Evolutionary conservation across 2,329 filamentous ascomycete species (phyloP).

Genomic region (Botrytis hyacinthi): DNA sequence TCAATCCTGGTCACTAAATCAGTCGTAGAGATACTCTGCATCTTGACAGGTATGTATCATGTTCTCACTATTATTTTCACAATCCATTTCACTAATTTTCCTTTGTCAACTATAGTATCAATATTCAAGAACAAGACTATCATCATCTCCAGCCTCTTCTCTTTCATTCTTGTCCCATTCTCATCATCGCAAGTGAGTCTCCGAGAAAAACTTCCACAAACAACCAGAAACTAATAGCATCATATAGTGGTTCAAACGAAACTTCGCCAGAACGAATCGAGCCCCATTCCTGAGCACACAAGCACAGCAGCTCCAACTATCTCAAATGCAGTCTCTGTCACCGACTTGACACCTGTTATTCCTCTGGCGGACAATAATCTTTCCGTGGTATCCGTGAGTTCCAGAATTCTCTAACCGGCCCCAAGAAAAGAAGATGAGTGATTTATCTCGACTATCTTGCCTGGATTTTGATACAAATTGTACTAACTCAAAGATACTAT

Average conservation of each 20-base stretch:
- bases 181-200: neutral
- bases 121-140: neutral
- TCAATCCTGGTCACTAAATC: neutral
- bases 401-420: neutral
- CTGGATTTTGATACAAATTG: neutral
- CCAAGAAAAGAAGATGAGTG: neutral
- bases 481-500: neutral
- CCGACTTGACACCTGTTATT: fast-evolving
- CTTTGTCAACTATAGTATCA: neutral
- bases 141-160: neutral
- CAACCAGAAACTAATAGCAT: neutral
- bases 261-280: neutral
- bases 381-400: neutral
- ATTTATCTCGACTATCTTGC: neutral
- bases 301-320: neutral
- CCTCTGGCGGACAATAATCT: fast-evolving
- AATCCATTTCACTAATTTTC: neutral
- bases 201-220: neutral
- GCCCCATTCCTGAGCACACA: neutral
- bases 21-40: neutral
- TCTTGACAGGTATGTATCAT: neutral
- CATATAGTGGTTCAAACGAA: neutral
- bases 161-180: neutral
- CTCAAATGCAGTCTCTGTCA: neutral
- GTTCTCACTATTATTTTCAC: neutral